Percentiles rank a stretch among this genome's conserved stretches.
Evolutionary conservation across 2,329 filamentous ascomycete species (phyloP).

Genomic region (Sporothrix phasma): DNA sequence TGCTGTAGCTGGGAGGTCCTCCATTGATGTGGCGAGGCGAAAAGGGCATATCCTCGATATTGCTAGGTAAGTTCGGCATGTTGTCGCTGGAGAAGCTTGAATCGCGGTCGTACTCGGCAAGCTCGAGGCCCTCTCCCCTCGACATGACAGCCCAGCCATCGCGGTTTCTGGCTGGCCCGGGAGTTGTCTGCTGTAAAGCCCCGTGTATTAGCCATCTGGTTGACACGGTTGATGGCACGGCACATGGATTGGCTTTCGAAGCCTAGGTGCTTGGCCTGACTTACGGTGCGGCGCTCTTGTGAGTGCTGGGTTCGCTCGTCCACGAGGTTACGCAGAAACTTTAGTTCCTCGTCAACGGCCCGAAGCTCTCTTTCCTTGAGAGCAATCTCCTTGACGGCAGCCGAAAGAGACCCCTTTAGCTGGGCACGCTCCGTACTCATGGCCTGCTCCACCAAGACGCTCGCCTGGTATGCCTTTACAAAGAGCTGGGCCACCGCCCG

Average conservation of each 20-base stretch:
- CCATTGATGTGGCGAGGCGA: slow-evolving; percentile 5
- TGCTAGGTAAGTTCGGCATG: slow-evolving; percentile 8
- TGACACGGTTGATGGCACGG: too few relatives aligned
- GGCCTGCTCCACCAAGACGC: slow-evolving; percentile 15
- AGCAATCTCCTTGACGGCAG: slow-evolving; percentile 17
- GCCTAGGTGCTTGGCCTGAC: background rate
- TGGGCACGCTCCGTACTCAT: slow-evolving; percentile 16
- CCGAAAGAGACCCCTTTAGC: slow-evolving; percentile 12
- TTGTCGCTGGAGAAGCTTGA: background rate
- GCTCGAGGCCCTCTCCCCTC: background rate
- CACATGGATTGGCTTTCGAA: too few relatives aligned
- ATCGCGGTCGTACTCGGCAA: background rate
- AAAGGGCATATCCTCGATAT: slow-evolving; percentile 16
- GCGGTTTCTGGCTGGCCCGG: background rate
- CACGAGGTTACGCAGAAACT: slow-evolving; percentile 11
- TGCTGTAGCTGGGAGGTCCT: background rate
- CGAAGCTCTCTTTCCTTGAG: slow-evolving; percentile 4
- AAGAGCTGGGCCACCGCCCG: slow-evolving; percentile 18
- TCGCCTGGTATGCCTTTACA: slow-evolving; percentile 17
- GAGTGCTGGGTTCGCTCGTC: slow-evolving; percentile 2
- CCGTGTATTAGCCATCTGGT: background rate
- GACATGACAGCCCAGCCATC: background rate
- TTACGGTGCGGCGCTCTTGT: background rate
- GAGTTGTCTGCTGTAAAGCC: background rate
- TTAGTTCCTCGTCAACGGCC: slow-evolving; percentile 12